A percentile compares a stretch with the other conserved stretches of the same genome.
These are phyloP conservation scores for Colletotrichum lentis DNA, from an alignment of 2,329 filamentous ascomycete species.

Conservation along the genomic window DNA sequence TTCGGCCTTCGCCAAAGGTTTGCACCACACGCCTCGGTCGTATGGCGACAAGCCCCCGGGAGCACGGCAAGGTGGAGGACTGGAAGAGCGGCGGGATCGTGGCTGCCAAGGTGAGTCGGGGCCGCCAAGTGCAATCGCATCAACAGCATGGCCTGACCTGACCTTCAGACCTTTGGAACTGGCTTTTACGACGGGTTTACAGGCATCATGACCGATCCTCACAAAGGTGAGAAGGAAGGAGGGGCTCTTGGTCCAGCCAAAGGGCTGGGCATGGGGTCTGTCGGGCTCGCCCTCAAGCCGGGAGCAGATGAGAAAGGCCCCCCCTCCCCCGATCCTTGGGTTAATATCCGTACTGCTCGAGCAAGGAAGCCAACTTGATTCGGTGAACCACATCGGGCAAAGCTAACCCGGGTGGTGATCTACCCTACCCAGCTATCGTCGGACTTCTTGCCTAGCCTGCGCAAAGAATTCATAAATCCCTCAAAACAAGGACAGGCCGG, in stretches of 20 bases:
- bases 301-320: slow-evolving; percentile 41
- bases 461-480: slow-evolving; percentile 46
- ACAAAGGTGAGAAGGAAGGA: slow-evolving; percentile 45
- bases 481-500: slow-evolving; percentile 39
- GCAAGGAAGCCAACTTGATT: background rate
- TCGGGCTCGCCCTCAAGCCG: slow-evolving; percentile 41
- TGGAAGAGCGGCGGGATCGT: slow-evolving; percentile 46
- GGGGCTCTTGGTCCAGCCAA: slow-evolving; percentile 46
- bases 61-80: slow-evolving; percentile 46
- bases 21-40: slow-evolving; percentile 47
- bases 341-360: background rate
- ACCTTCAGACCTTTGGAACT: slow-evolving; percentile 26
- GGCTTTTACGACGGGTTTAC: slow-evolving; percentile 47
- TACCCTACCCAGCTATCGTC: slow-evolving; percentile 35
- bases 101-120: slow-evolving; percentile 42
- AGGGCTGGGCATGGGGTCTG: slow-evolving; percentile 47
- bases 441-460: slow-evolving; percentile 47
- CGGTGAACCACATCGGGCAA: slow-evolving; percentile 1
- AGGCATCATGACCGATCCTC: slow-evolving; percentile 45
- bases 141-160: background rate
- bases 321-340: background rate
- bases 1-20: slow-evolving; percentile 47
- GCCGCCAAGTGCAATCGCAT: background rate
- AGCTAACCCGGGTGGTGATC: slow-evolving; percentile 9
- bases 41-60: slow-evolving; percentile 49